Conservation (phyloP, 2,329 filamentous ascomycete genomes). For the Arthrinium puccinioides region DNA sequence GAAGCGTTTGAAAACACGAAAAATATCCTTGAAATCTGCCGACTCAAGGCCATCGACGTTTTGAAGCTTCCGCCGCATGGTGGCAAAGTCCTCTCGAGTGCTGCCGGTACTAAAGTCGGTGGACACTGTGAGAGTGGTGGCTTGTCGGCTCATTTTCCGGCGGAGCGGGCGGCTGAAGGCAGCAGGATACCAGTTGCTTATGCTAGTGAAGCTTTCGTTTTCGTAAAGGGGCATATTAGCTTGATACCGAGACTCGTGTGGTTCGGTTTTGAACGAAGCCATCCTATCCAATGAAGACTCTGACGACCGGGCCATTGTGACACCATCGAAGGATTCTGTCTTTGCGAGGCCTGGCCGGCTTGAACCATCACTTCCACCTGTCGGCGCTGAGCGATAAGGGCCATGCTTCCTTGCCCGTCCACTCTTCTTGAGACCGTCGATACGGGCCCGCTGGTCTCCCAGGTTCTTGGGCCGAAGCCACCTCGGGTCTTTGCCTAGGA, state of each 20-base stretch:
- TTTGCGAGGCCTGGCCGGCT: background rate
- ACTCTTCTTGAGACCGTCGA: conserved; percentile 29
- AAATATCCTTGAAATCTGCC: conserved; percentile 23
- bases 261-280: conserved; percentile 1
- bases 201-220: background rate
- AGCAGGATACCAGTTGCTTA: background rate
- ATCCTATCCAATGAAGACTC: conserved; percentile 14
- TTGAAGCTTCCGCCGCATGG: conserved; percentile 4
- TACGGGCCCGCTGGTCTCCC: conserved; percentile 43
- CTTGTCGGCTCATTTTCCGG: conserved; percentile 15
- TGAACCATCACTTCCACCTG: background rate
- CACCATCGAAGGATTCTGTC: conserved; percentile 13
- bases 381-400: conserved; percentile 13
- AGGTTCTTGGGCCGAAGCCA: conserved; percentile 46
- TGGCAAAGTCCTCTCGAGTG: conserved; percentile 17
- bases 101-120: conserved; percentile 30
- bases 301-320: conserved; percentile 14
- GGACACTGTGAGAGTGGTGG: conserved; percentile 29
- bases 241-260: too few relatives aligned
- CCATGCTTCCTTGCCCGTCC: conserved; percentile 22
- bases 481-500: conserved; percentile 52
- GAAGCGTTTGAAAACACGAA: conserved; percentile 16
- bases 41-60: conserved; percentile 8
- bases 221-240: background rate
- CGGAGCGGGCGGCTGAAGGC: conserved; percentile 12